Conservation (phyloP, 169 alveolate species). For the Plasmodium gaboni region DNA sequence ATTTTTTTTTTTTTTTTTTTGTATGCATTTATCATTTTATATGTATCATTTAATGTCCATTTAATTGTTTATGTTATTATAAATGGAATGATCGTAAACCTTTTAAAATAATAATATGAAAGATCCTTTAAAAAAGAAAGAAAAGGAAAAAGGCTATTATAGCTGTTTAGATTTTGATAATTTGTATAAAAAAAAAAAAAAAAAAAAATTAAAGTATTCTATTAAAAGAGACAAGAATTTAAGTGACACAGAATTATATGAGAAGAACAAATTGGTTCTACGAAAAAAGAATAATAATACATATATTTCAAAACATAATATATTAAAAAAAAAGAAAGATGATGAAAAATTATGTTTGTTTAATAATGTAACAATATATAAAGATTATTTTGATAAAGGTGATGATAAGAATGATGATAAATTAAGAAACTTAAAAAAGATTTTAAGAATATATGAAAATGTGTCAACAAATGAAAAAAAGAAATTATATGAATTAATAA, state of each 20-base stretch:
- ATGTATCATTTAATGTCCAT: neutral
- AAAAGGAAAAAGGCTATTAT: constrained; percentile 61
- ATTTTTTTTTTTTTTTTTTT: neutral
- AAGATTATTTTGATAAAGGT: constrained; percentile 61
- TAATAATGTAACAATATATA: constrained; percentile 47
- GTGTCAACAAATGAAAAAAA: constrained; percentile 46
- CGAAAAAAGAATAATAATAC: constrained; percentile 40
- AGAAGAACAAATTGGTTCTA: constrained; percentile 19
- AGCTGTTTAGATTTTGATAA: constrained; percentile 70
- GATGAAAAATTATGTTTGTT: constrained; percentile 32
- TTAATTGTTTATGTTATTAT: neutral
- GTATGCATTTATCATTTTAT: neutral
- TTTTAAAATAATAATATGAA: constrained; percentile 24
- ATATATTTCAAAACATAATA: constrained; percentile 46
- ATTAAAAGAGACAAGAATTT: constrained; percentile 37
- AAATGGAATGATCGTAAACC: constrained; percentile 2
- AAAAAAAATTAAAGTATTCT: constrained; percentile 47
- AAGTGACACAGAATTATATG: constrained; percentile 63
- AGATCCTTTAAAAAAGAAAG: constrained; percentile 40
- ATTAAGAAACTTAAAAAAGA: constrained; percentile 40
- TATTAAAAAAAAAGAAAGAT: neutral
- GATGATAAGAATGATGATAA: constrained; percentile 36
- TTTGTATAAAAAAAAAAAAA: constrained; percentile 73
- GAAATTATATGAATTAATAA: constrained; percentile 59
- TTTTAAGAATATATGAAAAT: constrained; percentile 73